Evolutionary conservation across 805 yeast species (phyloP).

Genomic region (Zygotorulaspora sp.): DNA sequence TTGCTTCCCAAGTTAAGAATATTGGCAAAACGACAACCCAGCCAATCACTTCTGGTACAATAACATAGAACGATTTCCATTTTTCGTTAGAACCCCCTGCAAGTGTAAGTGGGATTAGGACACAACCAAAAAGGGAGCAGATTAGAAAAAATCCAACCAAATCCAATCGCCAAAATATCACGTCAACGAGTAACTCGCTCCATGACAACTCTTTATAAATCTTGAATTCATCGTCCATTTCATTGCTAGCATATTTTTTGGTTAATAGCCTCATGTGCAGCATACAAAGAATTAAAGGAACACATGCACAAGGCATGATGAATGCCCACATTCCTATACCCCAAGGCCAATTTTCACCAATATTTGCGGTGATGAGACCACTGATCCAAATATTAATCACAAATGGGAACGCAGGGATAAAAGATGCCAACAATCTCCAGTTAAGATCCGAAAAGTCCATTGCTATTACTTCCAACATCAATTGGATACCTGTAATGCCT

Average conservation of each 20-base stretch:
- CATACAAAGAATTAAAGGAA: conserved; percentile 45
- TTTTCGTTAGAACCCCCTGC: conserved; percentile 52
- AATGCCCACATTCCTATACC: conserved; percentile 59
- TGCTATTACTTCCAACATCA: conserved; percentile 50
- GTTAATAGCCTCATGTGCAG: conserved; percentile 48
- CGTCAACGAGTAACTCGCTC: conserved; percentile 28
- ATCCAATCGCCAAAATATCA: conserved; percentile 58
- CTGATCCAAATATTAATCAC: conserved; percentile 69
- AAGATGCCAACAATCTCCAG: conserved; percentile 58
- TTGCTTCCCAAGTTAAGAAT: conserved; percentile 53
- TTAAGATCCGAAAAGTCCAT: conserved; percentile 61
- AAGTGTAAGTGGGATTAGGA: conserved; percentile 62
- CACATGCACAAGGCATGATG: conserved; percentile 48
- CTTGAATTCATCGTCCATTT: conserved; percentile 31
- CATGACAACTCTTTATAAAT: conserved; percentile 11
- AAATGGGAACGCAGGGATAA: conserved; percentile 61
- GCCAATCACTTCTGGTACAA: conserved; percentile 61
- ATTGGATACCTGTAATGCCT: conserved; percentile 58
- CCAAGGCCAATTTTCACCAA: conserved; percentile 46
- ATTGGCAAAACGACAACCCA: conserved; percentile 47
- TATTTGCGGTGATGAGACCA: conserved; percentile 45
- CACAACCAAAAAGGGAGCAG: conserved; percentile 52
- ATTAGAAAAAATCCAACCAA: conserved; percentile 53
- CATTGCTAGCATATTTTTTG: conserved; percentile 38
- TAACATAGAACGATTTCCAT: conserved; percentile 55